phyloP scores from a whole-genome alignment of 495 filamentous ascomycete species.

The Hypoxylon lienhwacheense region DNA sequence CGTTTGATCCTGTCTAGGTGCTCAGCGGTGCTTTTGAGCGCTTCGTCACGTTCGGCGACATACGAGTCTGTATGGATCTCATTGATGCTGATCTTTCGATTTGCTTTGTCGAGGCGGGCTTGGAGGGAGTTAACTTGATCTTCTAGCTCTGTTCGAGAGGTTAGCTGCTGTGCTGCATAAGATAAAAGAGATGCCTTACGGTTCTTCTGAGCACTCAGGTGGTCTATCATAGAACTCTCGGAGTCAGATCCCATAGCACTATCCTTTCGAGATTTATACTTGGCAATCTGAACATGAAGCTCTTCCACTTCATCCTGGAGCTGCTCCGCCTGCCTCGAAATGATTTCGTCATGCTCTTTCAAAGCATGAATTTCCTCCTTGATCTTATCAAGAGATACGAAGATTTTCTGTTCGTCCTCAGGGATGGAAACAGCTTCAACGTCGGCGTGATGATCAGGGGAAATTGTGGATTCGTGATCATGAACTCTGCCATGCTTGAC shows the following conservation, averaged over 20 bases:
- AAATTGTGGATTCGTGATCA: slow-evolving; percentile 35
- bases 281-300: slow-evolving; percentile 48
- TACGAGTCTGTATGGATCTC: slow-evolving; percentile 52
- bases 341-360: slow-evolving; percentile 53
- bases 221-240: slow-evolving; percentile 44
- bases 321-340: slow-evolving; percentile 52
- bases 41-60: slow-evolving; percentile 50
- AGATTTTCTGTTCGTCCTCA: slow-evolving; percentile 53
- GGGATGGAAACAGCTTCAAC: slow-evolving; percentile 45
- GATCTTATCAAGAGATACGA: slow-evolving; percentile 59
- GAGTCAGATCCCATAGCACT: slow-evolving; percentile 53
- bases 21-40: slow-evolving; percentile 45
- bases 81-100: slow-evolving; percentile 47
- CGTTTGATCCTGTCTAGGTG: slow-evolving; percentile 49
- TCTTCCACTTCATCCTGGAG: slow-evolving; percentile 50
- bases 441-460: slow-evolving; percentile 41
- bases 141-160: slow-evolving; percentile 38
- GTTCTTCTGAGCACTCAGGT: slow-evolving; percentile 38
- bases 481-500: slow-evolving; percentile 45
- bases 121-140: slow-evolving; percentile 47
- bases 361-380: slow-evolving; percentile 53
- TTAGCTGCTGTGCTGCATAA: slow-evolving; percentile 1
- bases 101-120: slow-evolving; percentile 50
- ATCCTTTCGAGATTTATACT: slow-evolving; percentile 45
- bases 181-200: slow-evolving; percentile 19